Evolutionary conservation across 352 stramenopile species (phyloP).

Genomic region (Globisporangium uncinulatum): DNA sequence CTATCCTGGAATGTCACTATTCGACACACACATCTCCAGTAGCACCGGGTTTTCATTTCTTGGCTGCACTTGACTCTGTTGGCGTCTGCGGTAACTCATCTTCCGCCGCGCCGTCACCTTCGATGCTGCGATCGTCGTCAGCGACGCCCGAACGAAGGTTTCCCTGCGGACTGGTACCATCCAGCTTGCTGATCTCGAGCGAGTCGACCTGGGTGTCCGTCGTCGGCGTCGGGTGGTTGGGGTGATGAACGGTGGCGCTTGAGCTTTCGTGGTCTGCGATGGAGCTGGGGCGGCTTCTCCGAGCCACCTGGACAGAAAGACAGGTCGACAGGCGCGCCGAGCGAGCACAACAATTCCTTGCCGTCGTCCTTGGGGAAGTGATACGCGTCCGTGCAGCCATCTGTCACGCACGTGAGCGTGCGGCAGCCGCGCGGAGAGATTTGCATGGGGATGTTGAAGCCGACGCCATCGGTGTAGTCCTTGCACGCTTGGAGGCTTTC

Average conservation of each 20-base stretch:
- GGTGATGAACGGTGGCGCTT: conserved; percentile 12
- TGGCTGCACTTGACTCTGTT: too few relatives aligned
- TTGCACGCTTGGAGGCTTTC: conserved; percentile 46
- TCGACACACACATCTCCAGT: too few relatives aligned
- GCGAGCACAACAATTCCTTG: conserved; percentile 55
- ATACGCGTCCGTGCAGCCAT: conserved; percentile 60
- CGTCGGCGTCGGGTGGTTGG: conserved; percentile 14
- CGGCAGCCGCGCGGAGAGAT: conserved; percentile 47
- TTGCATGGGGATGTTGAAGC: conserved; percentile 70
- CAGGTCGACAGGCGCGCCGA: conserved; percentile 46
- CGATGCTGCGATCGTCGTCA: conserved; percentile 12
- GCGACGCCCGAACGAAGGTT: conserved; percentile 1
- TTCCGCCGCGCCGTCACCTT: too few relatives aligned
- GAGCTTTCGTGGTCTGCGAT: conserved; percentile 12
- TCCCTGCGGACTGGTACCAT: conserved; percentile 1
- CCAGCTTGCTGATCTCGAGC: conserved; percentile 12
- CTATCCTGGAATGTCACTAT: too few relatives aligned
- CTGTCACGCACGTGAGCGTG: conserved; percentile 39
- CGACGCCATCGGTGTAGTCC: conserved; percentile 39
- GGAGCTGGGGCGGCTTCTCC: conserved; percentile 9
- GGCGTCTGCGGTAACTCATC: too few relatives aligned
- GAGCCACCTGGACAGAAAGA: conserved; percentile 38
- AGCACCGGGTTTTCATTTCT: too few relatives aligned
- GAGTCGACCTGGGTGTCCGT: conserved; percentile 12
- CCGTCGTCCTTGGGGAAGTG: conserved; percentile 61